phyloP scores from a whole-genome alignment of 2,329 filamentous ascomycete genomes.

The Zymoseptoria pseudotritici region DNA sequence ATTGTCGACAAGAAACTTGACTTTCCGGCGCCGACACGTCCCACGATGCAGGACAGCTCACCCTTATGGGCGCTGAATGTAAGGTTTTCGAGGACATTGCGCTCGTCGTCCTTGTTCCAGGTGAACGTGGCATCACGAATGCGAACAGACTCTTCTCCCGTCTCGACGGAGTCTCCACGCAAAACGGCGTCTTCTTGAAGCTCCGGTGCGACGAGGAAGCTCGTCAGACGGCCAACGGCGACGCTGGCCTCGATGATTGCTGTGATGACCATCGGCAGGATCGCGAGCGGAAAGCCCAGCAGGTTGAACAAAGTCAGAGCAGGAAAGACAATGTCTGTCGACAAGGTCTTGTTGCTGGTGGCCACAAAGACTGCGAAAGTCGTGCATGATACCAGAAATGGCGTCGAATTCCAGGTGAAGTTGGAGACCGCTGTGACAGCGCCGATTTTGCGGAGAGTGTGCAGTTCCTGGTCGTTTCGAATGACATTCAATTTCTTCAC shows the following conservation, averaged over 20 bases:
- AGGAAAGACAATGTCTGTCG: conserved; percentile 92
- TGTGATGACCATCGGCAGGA: conserved; percentile 96
- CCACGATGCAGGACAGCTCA: conserved; percentile 86
- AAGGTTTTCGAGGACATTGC: conserved; percentile 68
- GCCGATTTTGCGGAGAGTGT: conserved; percentile 92
- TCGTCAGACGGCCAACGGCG: conserved; percentile 75
- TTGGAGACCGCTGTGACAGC: conserved; percentile 90
- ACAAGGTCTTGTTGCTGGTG: conserved; percentile 70
- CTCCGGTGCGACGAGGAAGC: conserved; percentile 81
- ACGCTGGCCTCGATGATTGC: conserved; percentile 94
- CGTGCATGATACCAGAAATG: conserved; percentile 93
- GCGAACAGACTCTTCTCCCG: conserved; percentile 77
- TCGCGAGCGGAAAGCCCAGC: conserved; percentile 85
- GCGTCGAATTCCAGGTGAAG: conserved; percentile 96
- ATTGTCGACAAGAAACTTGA: conserved; percentile 85
- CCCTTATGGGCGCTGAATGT: conserved; percentile 86
- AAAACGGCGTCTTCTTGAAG: conserved; percentile 77
- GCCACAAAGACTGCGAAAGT: conserved; percentile 94
- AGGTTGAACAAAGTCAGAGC: conserved; percentile 90
- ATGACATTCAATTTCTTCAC: conserved; percentile 97
- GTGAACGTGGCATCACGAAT: conserved; percentile 85
- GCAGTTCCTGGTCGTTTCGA: conserved; percentile 89
- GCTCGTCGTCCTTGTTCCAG: conserved; percentile 76
- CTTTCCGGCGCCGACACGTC: conserved; percentile 89
- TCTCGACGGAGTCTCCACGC: conserved; percentile 59